Evolutionary conservation across 78 protist species (phyloP), one percentile per base, ranked within the genome.

Genomic region (Creolimax fragrantissima): DNA sequence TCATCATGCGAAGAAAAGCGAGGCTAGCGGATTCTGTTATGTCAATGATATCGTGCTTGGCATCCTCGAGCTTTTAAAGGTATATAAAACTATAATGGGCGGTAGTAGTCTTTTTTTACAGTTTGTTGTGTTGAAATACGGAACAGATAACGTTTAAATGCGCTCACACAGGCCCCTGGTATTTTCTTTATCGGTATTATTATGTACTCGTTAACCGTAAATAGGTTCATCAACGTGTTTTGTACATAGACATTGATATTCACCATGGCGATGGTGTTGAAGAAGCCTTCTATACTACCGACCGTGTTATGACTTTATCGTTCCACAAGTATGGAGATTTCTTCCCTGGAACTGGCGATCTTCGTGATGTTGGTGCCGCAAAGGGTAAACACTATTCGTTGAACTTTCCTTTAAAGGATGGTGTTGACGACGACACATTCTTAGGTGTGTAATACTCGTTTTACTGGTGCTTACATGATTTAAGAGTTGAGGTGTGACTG

Each of bases 1-100:
- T 84, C 99, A 99, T 91, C 99, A 99, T 90, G 99, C 99, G 41
- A 97, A 96, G 93, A 96, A 96, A 84, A n/a, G 93, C 43, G 98
- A 97, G 84, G 99, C 99, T 1, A 91, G 98, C 0, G 99, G 99
- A 5, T 99, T 98, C 89, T 99, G 99, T 93, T 99, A 99, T 92
- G 96, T 97, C 86, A 98, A 99, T 91, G 99, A 98, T 94, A 98
- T 99, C 41, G 99, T 98, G 6, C 94, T 99, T 35, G 97, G 96
- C 41, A 98, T 98, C 47, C 94, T 98, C 39, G 99, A 97, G 90
- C 96, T 99, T 47, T 95, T 98, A 11, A 96, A 96, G 96, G 7
- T 35, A 83, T 32, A 17, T 6, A 41, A 5, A 58, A 58, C 39
- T 11, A 17, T 11, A n/a, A 95, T 97, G 3, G 98, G 96, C 86